Percentiles rank a stretch among this genome's conserved stretches.
Conservation (phyloP, 805 yeast species). For the Starmerella powellii region DNA sequence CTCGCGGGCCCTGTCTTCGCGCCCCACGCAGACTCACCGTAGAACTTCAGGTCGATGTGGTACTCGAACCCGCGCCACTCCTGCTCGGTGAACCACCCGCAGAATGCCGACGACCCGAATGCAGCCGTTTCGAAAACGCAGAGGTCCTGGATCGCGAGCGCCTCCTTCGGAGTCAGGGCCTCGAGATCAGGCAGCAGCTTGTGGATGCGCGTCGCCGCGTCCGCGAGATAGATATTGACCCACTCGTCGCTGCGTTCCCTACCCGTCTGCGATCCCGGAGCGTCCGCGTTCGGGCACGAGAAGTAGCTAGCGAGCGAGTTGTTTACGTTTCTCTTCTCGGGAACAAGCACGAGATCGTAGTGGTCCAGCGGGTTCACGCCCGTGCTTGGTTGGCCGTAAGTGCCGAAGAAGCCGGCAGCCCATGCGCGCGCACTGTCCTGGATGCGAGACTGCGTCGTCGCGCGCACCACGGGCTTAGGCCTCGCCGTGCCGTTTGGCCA, state of each 20-base stretch:
- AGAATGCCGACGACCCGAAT: slow-evolving; percentile 53
- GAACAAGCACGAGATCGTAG: slow-evolving; percentile 28
- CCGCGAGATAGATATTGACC: slow-evolving; percentile 36
- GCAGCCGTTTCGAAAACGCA: slow-evolving; percentile 71
- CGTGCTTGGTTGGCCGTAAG: slow-evolving; percentile 27
- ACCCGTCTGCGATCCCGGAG: slow-evolving; percentile 24
- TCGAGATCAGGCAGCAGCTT: slow-evolving; percentile 41
- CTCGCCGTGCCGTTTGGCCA: slow-evolving; percentile 27
- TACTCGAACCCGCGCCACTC: slow-evolving; percentile 57
- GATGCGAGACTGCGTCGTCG: slow-evolving; percentile 33
- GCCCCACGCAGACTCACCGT: slow-evolving; percentile 55
- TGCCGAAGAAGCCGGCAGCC: slow-evolving; percentile 36
- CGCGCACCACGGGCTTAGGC: slow-evolving; percentile 30
- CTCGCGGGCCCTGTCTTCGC: slow-evolving; percentile 38
- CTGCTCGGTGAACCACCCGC: slow-evolving; percentile 53
- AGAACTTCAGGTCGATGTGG: slow-evolving; percentile 44
- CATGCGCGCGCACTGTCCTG: slow-evolving; percentile 33
- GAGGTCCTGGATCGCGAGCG: slow-evolving; percentile 41
- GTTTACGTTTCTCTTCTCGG: slow-evolving; percentile 27
- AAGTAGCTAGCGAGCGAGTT: slow-evolving; percentile 32
- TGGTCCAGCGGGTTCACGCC: slow-evolving; percentile 25
- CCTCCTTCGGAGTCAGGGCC: slow-evolving; percentile 42
- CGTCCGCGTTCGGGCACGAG: slow-evolving; percentile 30
- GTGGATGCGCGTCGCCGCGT: slow-evolving; percentile 48
- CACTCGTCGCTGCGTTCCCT: slow-evolving; percentile 25